Base-by-base conservation (phyloP, 1,139 yeast species). In the Candida sanyaensis region DNA sequence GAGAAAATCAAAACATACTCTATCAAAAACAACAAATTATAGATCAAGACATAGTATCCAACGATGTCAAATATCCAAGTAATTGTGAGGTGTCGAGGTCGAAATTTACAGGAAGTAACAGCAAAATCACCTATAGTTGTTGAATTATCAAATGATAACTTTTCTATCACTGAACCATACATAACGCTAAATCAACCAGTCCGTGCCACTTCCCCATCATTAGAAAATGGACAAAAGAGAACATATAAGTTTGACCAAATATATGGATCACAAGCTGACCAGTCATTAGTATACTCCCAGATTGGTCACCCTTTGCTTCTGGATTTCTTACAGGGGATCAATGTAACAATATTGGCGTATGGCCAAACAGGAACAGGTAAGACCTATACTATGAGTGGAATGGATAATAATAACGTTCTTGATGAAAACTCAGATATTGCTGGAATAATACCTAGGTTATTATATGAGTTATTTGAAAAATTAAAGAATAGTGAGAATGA, bases 281-380 rank as follows among this genome's bases (percentile, higher is more conserved):
- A 87, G 61, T 62, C 69, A 42, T 61, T 75, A 7, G 59, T 87
- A 4, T 87, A 84, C 56, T 71, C 78, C 29, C 76, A 78, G 39
- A 85, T 83, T n/a, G 92, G 88, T 0, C 68, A 73, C 12, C 90
- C 90, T 32, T 73, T 81, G 47, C 75, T 86, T 59, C 69, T 75
- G 33, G 92, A 86, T 57, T 85, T 86, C 55, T 62, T 86, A 50
- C 73, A 75, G 54, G 93, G 95, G 8, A 84, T 75, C 59, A 88
- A 88, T 57, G 90, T 91, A 48, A 88, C 96, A 0, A 77, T 90
- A 4, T 77, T 89, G 58, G 96, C 96, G 0, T 89, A 89, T 63
- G 96, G 96, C 8, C 96, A 89, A 66, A 89, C 96, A 0, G 96
- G 96, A 8, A 86, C 96, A 0, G 96, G 96, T 2, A 88, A 88